These are phyloP conservation scores for Curvularia sp. DNA, from an alignment of 2,329 filamentous ascomycete species.

Conservation along the genomic window DNA sequence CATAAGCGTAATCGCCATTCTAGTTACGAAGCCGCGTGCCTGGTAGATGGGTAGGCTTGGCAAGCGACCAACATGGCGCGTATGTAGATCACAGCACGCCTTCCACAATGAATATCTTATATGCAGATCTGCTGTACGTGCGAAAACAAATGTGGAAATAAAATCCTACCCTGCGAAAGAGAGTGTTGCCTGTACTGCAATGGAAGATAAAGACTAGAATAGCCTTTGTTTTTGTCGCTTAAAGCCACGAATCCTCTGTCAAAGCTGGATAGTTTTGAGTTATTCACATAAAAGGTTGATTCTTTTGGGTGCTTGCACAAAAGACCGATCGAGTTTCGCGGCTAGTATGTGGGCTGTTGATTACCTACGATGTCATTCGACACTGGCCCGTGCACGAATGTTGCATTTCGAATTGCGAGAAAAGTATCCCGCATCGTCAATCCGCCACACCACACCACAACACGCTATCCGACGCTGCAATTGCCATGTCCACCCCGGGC, in stretches of 20 bases:
- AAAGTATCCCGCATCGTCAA: conserved; percentile 19
- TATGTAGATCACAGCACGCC: too few relatives aligned
- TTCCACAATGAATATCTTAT: too few relatives aligned
- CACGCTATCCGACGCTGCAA: conserved; percentile 8
- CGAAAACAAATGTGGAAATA: too few relatives aligned
- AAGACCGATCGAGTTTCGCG: not conserved
- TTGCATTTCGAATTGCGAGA: conserved; percentile 20
- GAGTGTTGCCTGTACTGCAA: too few relatives aligned
- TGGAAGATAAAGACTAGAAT: not conserved
- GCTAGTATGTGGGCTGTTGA: not conserved
- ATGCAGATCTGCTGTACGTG: too few relatives aligned
- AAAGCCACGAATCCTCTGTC: not conserved
- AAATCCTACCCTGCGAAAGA: too few relatives aligned
- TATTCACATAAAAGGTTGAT: not conserved
- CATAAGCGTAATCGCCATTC: too few relatives aligned
- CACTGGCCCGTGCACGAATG: conserved; percentile 17
- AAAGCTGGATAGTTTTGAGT: not conserved
- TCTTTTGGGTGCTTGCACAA: not conserved
- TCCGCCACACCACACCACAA: conserved; percentile 14
- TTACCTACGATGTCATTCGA: conserved; percentile 15
- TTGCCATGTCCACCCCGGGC: conserved; percentile 38
- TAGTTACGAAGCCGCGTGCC: too few relatives aligned
- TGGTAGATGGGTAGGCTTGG: too few relatives aligned
- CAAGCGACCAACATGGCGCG: too few relatives aligned
- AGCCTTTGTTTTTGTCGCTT: not conserved